phyloP scores from a whole-genome alignment of 1,139 yeast species.

The Pichia sp. region DNA sequence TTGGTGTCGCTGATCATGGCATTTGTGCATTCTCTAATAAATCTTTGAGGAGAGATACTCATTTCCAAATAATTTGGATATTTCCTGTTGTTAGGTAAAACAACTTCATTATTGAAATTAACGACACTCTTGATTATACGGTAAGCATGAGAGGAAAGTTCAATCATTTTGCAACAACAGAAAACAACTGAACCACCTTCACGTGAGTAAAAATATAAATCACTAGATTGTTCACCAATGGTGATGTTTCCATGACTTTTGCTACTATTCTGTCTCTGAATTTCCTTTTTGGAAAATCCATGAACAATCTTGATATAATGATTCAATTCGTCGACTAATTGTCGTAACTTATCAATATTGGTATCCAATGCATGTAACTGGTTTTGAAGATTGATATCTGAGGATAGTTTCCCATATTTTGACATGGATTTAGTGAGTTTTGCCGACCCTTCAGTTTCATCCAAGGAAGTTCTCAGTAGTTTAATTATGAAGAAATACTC shows the following conservation, averaged over 20 bases:
- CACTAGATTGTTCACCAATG: constrained; percentile 2
- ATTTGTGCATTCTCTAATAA: constrained; percentile 51
- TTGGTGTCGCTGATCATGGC: constrained; percentile 46
- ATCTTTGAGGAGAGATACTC: constrained; percentile 53
- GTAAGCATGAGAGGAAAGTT: constrained; percentile 40
- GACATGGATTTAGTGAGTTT: constrained; percentile 1
- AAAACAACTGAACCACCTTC: constrained; percentile 62
- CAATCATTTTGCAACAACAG: constrained; percentile 57
- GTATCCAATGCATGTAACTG: constrained; percentile 18
- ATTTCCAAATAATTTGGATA: constrained; percentile 64
- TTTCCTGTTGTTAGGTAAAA: constrained; percentile 52
- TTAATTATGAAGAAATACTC: constrained; percentile 37
- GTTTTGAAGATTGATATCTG: constrained; percentile 2
- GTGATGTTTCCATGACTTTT: background rate
- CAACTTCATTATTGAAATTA: constrained; percentile 64
- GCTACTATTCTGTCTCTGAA: constrained; percentile 9
- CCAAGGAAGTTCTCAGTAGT: constrained; percentile 39
- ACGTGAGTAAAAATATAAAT: constrained; percentile 44
- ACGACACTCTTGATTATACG: constrained; percentile 24
- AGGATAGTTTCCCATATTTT: constrained; percentile 6
- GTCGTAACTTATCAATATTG: constrained; percentile 26
- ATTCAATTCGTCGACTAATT: constrained; percentile 59
- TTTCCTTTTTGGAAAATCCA: constrained; percentile 18
- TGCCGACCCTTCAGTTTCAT: constrained; percentile 8
- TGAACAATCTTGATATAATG: constrained; percentile 57